A percentile compares a stretch with the other conserved stretches of the same genome.
Evolutionary conservation across 768 basidiomycete species (phyloP).

Genomic region (Chalciporus sphaerocephalus): DNA sequence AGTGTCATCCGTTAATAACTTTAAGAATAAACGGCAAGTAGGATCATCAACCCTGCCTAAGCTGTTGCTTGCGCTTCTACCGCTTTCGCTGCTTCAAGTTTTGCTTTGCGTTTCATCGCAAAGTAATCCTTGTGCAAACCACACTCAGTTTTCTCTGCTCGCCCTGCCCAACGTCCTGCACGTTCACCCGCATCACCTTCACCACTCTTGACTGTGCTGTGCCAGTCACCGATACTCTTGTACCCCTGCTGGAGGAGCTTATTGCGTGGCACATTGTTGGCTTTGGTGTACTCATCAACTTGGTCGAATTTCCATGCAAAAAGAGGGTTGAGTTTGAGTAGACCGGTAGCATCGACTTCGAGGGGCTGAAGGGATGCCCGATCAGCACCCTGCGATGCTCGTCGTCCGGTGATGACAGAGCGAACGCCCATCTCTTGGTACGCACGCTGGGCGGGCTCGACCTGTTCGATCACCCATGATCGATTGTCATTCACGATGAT

Average conservation of each 20-base stretch:
- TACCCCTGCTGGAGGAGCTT: slow-evolving; percentile 86
- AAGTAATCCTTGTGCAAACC: slow-evolving; percentile 93
- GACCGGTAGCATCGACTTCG: slow-evolving; percentile 84
- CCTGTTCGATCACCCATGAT: slow-evolving; percentile 42
- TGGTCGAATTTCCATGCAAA: slow-evolving; percentile 81
- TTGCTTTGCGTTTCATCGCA: slow-evolving; percentile 58
- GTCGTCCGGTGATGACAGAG: slow-evolving; percentile 91
- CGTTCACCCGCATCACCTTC: slow-evolving; percentile 72
- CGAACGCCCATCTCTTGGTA: slow-evolving; percentile 76
- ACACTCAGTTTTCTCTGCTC: slow-evolving; percentile 85
- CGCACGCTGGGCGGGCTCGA: slow-evolving; percentile 88
- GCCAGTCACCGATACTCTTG: slow-evolving; percentile 96
- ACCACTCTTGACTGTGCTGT: slow-evolving; percentile 76
- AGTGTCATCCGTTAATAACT: neutral
- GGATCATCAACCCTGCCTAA: neutral
- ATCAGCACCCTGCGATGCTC: slow-evolving; percentile 91
- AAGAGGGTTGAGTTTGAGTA: slow-evolving; percentile 93
- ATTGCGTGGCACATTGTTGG: slow-evolving; percentile 84
- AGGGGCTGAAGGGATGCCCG: slow-evolving; percentile 78
- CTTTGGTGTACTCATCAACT: slow-evolving; percentile 80
- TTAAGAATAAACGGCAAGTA: neutral
- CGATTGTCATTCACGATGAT: neutral
- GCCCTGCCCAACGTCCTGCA: slow-evolving; percentile 88
- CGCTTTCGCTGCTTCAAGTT: slow-evolving; percentile 15
- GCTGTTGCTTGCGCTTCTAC: neutral